phyloP scores from a whole-genome alignment of 1,284 basidiomycete genomes.

The Ganoderma lingzhi region DNA sequence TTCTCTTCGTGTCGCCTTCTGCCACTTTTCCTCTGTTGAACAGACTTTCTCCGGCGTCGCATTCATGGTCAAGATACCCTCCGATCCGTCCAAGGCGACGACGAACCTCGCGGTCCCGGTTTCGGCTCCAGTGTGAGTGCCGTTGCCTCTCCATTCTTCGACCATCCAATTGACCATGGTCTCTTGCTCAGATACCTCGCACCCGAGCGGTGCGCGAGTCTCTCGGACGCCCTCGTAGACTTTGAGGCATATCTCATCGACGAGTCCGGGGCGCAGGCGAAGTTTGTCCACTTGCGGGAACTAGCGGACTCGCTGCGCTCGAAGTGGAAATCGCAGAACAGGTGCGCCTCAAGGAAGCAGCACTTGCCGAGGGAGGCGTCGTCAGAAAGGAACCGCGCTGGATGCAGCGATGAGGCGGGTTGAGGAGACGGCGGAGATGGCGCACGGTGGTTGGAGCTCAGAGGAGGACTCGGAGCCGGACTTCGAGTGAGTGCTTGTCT shows the following conservation, averaged over 20 bases:
- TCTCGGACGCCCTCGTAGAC: background rate
- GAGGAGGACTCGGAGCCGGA: background rate
- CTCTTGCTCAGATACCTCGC: background rate
- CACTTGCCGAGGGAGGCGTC: background rate
- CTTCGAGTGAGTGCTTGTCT: background rate
- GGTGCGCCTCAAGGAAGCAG: background rate
- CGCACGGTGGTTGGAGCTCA: background rate
- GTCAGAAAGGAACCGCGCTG: background rate
- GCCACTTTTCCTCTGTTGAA: background rate
- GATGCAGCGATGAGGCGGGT: background rate
- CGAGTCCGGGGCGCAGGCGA: background rate
- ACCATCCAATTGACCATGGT: background rate
- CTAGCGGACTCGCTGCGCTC: background rate
- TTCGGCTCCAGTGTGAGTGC: background rate
- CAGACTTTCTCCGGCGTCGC: background rate
- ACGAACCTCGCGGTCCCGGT: background rate
- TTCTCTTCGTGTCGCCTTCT: background rate
- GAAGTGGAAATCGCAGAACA: background rate
- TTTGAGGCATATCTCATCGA: conserved; percentile 5
- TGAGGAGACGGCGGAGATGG: background rate
- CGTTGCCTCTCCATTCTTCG: background rate
- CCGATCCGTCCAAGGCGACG: background rate
- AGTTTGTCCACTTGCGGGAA: background rate
- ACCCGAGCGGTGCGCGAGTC: background rate
- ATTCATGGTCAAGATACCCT: background rate